These are phyloP conservation scores for Metschnikowia dekortorum DNA, from an alignment of 805 yeast genomes.

Conservation along the genomic window DNA sequence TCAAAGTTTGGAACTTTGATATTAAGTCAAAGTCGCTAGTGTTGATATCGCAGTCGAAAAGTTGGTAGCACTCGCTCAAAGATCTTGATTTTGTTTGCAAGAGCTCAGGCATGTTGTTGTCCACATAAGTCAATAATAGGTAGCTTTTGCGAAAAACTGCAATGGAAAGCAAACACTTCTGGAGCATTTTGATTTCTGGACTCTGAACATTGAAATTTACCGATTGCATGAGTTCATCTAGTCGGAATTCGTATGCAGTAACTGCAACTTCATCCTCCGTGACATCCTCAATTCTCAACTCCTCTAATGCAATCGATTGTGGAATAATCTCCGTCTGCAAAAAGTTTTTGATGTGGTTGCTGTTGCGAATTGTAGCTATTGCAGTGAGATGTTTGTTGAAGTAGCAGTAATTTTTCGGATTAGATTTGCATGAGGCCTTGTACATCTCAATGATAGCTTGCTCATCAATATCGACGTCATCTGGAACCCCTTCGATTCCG, in stretches of 20 bases:
- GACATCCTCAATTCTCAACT: slow-evolving; percentile 37
- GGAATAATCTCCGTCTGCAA: slow-evolving; percentile 34
- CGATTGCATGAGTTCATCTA: slow-evolving; percentile 44
- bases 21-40: slow-evolving; percentile 58
- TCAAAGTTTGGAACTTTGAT: slow-evolving; percentile 44
- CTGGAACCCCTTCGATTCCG: slow-evolving; percentile 22
- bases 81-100: slow-evolving; percentile 7
- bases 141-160: slow-evolving; percentile 57
- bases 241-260: slow-evolving; percentile 67
- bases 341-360: slow-evolving; percentile 19
- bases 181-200: slow-evolving; percentile 35
- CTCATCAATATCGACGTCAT: slow-evolving; percentile 25
- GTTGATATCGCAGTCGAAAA: slow-evolving; percentile 45
- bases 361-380: slow-evolving; percentile 25
- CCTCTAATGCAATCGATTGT: slow-evolving; percentile 28
- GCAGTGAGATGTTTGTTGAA: slow-evolving; percentile 27
- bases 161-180: slow-evolving; percentile 58
- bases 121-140: slow-evolving; percentile 52
- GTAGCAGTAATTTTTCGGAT: slow-evolving; percentile 34
- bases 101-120: slow-evolving; percentile 35
- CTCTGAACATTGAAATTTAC: slow-evolving; percentile 28
- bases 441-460: slow-evolving; percentile 34
- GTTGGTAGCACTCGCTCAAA: slow-evolving; percentile 38
- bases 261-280: slow-evolving; percentile 60
- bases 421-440: slow-evolving; percentile 24